A percentile compares a stretch with the other conserved stretches of the same genome.
These are phyloP conservation scores for Colletotrichum caudatum DNA, from an alignment of 2,329 filamentous ascomycete species.

Conservation along the genomic window DNA sequence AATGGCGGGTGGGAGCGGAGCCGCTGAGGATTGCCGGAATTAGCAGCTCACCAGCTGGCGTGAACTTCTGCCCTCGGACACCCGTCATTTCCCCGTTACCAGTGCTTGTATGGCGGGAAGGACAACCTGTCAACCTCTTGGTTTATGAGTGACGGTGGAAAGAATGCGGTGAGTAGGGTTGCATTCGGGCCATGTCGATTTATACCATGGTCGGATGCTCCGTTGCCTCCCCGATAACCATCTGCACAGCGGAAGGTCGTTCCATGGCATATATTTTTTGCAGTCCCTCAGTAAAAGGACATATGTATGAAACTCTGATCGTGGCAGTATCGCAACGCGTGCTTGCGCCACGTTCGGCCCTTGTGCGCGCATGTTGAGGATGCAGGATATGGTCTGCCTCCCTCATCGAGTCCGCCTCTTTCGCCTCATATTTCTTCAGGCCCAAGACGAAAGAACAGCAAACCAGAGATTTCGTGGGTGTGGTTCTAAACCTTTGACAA, in stretches of 20 bases:
- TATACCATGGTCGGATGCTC: not conserved
- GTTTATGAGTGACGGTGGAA: not conserved
- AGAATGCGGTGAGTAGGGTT: not conserved
- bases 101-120: not conserved
- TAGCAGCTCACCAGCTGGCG: not conserved
- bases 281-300: slow-evolving; percentile 11
- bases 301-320: slow-evolving; percentile 8
- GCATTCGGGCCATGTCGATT: not conserved
- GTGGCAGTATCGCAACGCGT: slow-evolving; percentile 32
- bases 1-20: not conserved
- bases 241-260: slow-evolving; percentile 12
- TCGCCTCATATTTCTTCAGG: not conserved
- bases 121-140: not conserved
- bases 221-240: slow-evolving; percentile 6
- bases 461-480: slow-evolving; percentile 24
- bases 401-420: not conserved
- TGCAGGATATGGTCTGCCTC: slow-evolving; percentile 1
- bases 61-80: slow-evolving; percentile 1
- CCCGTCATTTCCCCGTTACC: not conserved
- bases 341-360: slow-evolving; percentile 10
- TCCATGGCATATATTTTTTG: slow-evolving; percentile 17
- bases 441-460: slow-evolving; percentile 1
- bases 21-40: not conserved
- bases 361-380: slow-evolving; percentile 20
- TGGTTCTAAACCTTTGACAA: slow-evolving; percentile 12